A percentile compares a stretch with the other conserved stretches of the same genome.
Conservation (phyloP, 2,329 filamentous ascomycete species). For the Clarireedia hainanense region DNA sequence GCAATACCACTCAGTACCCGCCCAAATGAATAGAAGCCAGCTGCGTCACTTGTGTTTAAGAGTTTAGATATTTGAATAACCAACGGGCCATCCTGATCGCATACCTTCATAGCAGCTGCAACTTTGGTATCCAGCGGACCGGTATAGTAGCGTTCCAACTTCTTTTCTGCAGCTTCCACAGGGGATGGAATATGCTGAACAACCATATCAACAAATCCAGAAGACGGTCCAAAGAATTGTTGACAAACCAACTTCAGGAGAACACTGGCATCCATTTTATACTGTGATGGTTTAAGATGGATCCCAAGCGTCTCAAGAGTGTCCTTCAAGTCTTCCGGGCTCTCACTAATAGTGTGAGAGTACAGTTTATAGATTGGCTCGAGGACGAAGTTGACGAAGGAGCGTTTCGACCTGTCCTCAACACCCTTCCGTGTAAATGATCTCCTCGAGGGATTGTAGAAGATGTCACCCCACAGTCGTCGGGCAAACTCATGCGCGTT, state of each 20-base stretch:
- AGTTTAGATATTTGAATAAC: slow-evolving; percentile 92
- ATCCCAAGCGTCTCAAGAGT: slow-evolving; percentile 78
- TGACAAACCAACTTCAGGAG: slow-evolving; percentile 84
- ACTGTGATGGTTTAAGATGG: slow-evolving; percentile 81
- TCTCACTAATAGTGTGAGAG: slow-evolving; percentile 88
- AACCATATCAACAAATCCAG: slow-evolving; percentile 93
- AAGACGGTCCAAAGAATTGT: slow-evolving; percentile 88
- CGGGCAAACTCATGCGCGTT: slow-evolving; percentile 76
- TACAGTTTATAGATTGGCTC: slow-evolving; percentile 98
- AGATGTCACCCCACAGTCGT: slow-evolving; percentile 92
- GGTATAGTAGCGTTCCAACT: slow-evolving; percentile 84
- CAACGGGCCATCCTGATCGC: slow-evolving; percentile 82
- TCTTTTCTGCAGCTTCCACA: slow-evolving; percentile 63
- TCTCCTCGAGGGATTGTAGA: slow-evolving; percentile 84
- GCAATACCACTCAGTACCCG: slow-evolving; percentile 90
- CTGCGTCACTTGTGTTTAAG: slow-evolving; percentile 85
- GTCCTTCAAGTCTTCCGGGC: slow-evolving; percentile 71
- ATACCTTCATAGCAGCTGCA: slow-evolving; percentile 70
- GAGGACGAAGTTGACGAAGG: slow-evolving; percentile 89
- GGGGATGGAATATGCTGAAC: slow-evolving; percentile 85
- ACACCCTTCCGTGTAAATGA: slow-evolving; percentile 84
- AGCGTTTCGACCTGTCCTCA: slow-evolving; percentile 72
- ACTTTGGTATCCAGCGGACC: slow-evolving; percentile 78
- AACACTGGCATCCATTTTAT: slow-evolving; percentile 81
- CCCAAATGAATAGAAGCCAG: slow-evolving; percentile 82